Base-by-base conservation (phyloP, 2,329 filamentous ascomycete species). In the Clarireedia paspali region DNA sequence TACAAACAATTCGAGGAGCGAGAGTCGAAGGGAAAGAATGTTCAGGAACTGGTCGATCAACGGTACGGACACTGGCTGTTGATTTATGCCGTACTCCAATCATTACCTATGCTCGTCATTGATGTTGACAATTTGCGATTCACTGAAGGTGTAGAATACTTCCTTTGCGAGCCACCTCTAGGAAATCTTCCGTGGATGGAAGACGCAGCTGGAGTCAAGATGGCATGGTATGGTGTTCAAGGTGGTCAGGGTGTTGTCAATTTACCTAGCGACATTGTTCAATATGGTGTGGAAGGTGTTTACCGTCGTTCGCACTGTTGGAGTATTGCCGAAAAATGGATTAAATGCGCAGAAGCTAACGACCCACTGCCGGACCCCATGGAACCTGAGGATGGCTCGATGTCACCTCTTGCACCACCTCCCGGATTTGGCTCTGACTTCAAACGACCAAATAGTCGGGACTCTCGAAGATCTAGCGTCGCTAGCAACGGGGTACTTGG, bases 1-100 rank as follows among this genome's bases (percentile, higher is more conserved):
- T 92, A 88, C 72, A 82, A 82, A 59, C 78, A 82, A 1, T 88
- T 90, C 61, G 89, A 92, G 71, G 72, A 78, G 38, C 83, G 84
- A 47, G 83, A 89, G 58, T 82, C 83, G 20, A 79, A 78, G 58
- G 80, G 83, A 56, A 84, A 82, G 68, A 79, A 75, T 40, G 77
- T 84, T 30, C 75, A 79, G n/a, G 87, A 91, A 62, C 73, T 91
- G 44, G 75, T 77, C 38, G 87, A 91, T 64, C 79, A 87, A 63
- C 81, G 88, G 45, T 81, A 86, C 45, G 89, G 89, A 14, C 83
- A 87, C 68, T 94, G 88, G 88, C 75, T 94, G 50, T 91, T 92
- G 73, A 75, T 91, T 56, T 92, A 92, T 67, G 84, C 83, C 6
- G 81, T 90, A 7, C 76, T 92, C 6, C 88, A 94, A 70, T 85